These are phyloP conservation scores for Penicillium sp. DNA, from an alignment of 2,329 filamentous ascomycete genomes.

Conservation along the genomic window DNA sequence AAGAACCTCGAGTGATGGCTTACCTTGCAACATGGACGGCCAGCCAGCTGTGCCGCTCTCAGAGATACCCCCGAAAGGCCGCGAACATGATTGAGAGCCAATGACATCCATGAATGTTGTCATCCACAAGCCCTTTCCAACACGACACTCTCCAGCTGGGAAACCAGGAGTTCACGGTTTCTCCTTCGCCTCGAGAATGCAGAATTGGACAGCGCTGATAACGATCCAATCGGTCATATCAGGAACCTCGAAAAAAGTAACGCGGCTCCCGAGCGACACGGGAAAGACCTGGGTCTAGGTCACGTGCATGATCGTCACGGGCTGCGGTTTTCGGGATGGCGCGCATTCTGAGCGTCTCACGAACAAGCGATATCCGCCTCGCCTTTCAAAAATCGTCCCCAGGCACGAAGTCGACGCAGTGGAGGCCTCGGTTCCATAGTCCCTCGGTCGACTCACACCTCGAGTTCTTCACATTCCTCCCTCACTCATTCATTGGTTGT, in stretches of 20 bases:
- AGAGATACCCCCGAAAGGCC: slow-evolving; percentile 43
- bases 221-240: background rate
- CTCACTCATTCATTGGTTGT: slow-evolving; percentile 10
- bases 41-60: slow-evolving; percentile 38
- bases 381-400: slow-evolving; percentile 18
- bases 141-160: slow-evolving; percentile 19
- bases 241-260: slow-evolving; percentile 8
- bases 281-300: slow-evolving; percentile 33
- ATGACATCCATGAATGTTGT: slow-evolving; percentile 50
- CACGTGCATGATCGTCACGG: slow-evolving; percentile 42
- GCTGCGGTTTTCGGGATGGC: slow-evolving; percentile 37
- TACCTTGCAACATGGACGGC: slow-evolving; percentile 31
- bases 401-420: background rate
- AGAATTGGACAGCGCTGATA: background rate
- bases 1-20: background rate
- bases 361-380: slow-evolving; percentile 29
- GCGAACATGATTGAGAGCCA: slow-evolving; percentile 44
- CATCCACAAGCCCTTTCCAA: slow-evolving; percentile 27
- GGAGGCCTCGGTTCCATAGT: background rate
- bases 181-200: background rate
- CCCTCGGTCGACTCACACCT: slow-evolving; percentile 13
- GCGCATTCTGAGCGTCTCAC: slow-evolving; percentile 33
- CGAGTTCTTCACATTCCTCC: background rate
- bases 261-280: slow-evolving; percentile 12
- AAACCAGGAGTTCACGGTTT: slow-evolving; percentile 14